These are phyloP conservation scores for Lipomyces starkeyi DNA, from an alignment of 805 yeast genomes.

Conservation along the genomic window DNA sequence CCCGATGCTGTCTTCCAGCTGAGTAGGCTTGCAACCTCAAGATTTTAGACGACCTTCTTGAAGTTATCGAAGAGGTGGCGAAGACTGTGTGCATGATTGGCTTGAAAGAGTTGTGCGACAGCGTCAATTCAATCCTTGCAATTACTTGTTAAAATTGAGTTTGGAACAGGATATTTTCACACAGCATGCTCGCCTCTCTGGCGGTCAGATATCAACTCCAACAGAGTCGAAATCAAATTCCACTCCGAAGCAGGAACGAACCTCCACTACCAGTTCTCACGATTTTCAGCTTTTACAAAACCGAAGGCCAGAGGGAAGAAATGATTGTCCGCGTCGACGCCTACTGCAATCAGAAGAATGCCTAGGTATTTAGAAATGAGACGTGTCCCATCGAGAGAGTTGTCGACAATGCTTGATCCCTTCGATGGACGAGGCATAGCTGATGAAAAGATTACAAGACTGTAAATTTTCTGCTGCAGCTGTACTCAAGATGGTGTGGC, in stretches of 20 bases:
- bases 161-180: not conserved
- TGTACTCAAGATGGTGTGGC: no score
- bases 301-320: not conserved
- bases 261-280: not conserved
- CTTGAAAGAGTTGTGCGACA: no score
- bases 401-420: no score
- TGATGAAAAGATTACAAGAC: no score
- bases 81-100: not conserved
- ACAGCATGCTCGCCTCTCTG: not conserved
- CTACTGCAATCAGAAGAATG: not conserved
- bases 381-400: no score
- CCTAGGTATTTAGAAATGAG: not conserved
- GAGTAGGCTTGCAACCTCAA: no score
- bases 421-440: no score
- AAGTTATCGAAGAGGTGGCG: not conserved
- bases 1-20: no score
- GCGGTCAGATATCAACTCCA: not conserved
- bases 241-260: not conserved
- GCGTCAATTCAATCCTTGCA: not conserved
- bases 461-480: no score
- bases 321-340: not conserved
- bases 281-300: not conserved
- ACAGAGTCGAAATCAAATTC: not conserved
- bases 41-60: not conserved
- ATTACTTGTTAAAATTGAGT: not conserved